Base-by-base conservation (phyloP, 2,329 filamentous ascomycete species). In the Sarocladium strictum region DNA sequence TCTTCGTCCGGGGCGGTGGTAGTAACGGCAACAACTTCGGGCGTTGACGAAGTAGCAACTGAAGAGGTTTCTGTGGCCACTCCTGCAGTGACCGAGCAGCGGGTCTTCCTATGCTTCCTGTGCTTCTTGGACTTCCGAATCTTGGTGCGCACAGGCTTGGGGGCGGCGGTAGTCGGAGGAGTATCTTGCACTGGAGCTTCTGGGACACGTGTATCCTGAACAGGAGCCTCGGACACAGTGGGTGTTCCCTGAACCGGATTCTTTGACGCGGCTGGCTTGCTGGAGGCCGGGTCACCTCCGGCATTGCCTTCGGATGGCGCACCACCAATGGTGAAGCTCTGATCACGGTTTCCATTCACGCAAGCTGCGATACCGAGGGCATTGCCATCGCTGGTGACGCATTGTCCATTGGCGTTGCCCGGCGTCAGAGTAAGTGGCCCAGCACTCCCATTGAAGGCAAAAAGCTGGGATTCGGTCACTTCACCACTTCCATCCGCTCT, bases 381-480 rank as follows among this genome's bases (percentile, higher is more conserved):
- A 24, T 73, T 67, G 32, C 69, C 72, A 32, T 72, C 72, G 19
- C 73, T 73, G 0, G 71, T 69, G 17, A 81, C 63, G 58, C 79
- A 81, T n/a, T 71, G 72, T 10, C 71, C 72, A 1, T 60, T 56
- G n/a, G 68, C 65, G 56, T 79, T 80, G 49, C 65, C 57, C 0
- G 78, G 78, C n/a, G 69, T 63, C 2, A 83, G 61, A 1, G 70
- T 61, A 17, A 78, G 63, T 0, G 76, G 70, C 0, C 71, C 74
- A 15, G 68, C 62, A 7, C 64, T 64, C 19, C 72, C 73, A 24
- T 71, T 67, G 55, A 79, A 78, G 12, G 68, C 63, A 57, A 81
- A 81, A 2, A 79, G 66, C 62, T 82, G 79, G 0, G 78, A 81
- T 53, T 73, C 66, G 6, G 77, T 76, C 2, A 79, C 76, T 3